A percentile compares a stretch with the other conserved stretches of the same genome.
These are phyloP conservation scores for Pterulicium gracile DNA, from an alignment of 1,284 basidiomycete genomes.

Conservation along the genomic window DNA sequence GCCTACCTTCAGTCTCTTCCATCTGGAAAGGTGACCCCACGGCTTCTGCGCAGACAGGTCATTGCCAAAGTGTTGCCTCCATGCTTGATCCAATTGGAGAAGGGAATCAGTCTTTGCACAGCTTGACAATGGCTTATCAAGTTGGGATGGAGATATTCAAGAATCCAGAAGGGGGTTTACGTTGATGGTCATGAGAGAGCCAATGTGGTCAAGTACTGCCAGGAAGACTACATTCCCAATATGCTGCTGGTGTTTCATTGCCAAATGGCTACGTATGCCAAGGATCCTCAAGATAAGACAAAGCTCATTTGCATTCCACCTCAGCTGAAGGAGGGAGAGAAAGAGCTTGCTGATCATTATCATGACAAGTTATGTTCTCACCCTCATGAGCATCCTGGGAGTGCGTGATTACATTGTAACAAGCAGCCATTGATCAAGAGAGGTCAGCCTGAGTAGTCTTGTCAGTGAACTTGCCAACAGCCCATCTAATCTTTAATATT, in stretches of 20 bases:
- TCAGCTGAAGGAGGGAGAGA: too few relatives aligned
- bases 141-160: constrained; percentile 6
- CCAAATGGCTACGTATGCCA: not conserved
- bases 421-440: too few relatives aligned
- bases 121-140: constrained; percentile 13
- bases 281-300: not conserved
- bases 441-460: too few relatives aligned
- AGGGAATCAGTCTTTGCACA: constrained; percentile 8
- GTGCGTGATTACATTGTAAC: too few relatives aligned
- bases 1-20: too few relatives aligned
- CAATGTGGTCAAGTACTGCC: constrained; percentile 15
- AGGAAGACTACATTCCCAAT: constrained; percentile 3
- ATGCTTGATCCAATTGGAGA: not conserved
- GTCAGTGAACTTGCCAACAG: too few relatives aligned
- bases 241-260: not conserved
- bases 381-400: too few relatives aligned
- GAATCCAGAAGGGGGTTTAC: constrained; percentile 11
- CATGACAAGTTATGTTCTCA: not conserved
- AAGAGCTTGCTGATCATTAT: not conserved
- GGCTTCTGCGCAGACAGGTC: too few relatives aligned
- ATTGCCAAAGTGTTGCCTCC: too few relatives aligned
- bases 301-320: not conserved
- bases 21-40: too few relatives aligned
- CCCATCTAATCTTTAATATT: too few relatives aligned
- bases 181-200: constrained; percentile 16